Base-by-base conservation (phyloP, 495 filamentous ascomycete species). In the Lophiotrema nucula region DNA sequence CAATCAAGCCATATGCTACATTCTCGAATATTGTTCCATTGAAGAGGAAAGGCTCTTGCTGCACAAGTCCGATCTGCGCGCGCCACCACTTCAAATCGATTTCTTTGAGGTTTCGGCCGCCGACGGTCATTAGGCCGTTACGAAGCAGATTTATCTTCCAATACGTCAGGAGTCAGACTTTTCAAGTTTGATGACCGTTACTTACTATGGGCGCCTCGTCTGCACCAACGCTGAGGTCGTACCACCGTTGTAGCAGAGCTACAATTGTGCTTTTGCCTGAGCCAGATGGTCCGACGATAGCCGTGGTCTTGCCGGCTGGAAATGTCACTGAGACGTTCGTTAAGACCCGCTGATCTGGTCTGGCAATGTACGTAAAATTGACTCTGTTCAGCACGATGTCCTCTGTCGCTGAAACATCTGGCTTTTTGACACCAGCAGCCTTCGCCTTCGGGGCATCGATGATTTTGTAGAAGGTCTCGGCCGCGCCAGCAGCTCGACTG, bases 241-340 rank as follows among this genome's bases (percentile, higher is more conserved):
- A 97, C 69, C 96, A 97, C 26, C 93, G 79, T 70, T 96, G 89
- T 13, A 97, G 86, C n/a, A 98, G 74, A 12, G 90, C 92, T 19
- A 97, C 84, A n/a, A 97, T 87, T 1, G 92, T 98, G 65, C 85
- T 90, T 73, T 98, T 98, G 51, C 93, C 87, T 42, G 87, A 89
- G 3, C 92, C 90, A 24, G 88, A 89, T 18, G 90, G 83, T 15
- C 92, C 88, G 21, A 95, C 89, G 19, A 98, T 75, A 8, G 92
- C 90, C 21, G 89, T 92, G 16, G 84, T 88, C 73, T 95, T 90
- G n/a, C 91, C 91, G 18, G 92, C 89, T 12, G 87, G 86, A 47
- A 97, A 84, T 0, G 76, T 62, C 15, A 98, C 77, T 15, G 31
- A 35, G 15, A 35, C 31, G 31, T 35, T 35, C 8, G 15, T 15